Evolutionary conservation across 1,139 yeast species (phyloP).

Genomic region (Geotrichum restrictum): DNA sequence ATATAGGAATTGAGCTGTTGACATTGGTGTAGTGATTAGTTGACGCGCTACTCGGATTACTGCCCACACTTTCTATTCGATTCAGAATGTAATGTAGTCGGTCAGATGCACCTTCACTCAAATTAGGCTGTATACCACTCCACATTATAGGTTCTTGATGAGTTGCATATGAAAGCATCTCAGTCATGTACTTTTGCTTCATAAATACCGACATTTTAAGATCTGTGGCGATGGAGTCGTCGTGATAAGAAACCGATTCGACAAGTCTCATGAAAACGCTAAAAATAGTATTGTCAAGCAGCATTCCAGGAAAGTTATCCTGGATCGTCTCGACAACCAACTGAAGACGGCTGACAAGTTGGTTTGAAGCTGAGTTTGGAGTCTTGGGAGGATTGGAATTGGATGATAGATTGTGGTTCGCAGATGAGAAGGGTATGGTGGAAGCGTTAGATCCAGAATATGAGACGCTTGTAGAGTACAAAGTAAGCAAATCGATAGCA

Average conservation of each 20-base stretch:
- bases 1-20: constrained; percentile 10
- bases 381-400: constrained; percentile 8
- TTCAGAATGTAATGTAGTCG: constrained; percentile 28
- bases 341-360: constrained; percentile 30
- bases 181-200: constrained; percentile 44
- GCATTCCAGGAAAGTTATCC: constrained; percentile 52
- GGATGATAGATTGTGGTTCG: constrained; percentile 16
- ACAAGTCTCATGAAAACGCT: constrained; percentile 45
- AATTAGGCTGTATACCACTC: constrained; percentile 29
- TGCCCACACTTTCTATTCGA: constrained; percentile 23
- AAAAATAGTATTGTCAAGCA: constrained; percentile 49
- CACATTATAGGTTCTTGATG: constrained; percentile 30
- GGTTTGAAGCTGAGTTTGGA: constrained; percentile 7
- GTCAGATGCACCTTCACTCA: constrained; percentile 29
- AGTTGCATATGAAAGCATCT: constrained; percentile 32
- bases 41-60: constrained; percentile 14
- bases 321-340: constrained; percentile 46
- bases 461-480: constrained; percentile 39
- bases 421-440: constrained; percentile 19
- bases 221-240: constrained; percentile 45
- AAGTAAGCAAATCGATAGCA: constrained; percentile 49
- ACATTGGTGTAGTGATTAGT: constrained; percentile 6
- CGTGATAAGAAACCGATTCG: constrained; percentile 45
- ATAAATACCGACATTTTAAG: constrained; percentile 44
- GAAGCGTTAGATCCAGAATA: constrained; percentile 19